Base-by-base conservation (phyloP, 169 alveolate species). In the Cryptosporidium meleagridis region DNA sequence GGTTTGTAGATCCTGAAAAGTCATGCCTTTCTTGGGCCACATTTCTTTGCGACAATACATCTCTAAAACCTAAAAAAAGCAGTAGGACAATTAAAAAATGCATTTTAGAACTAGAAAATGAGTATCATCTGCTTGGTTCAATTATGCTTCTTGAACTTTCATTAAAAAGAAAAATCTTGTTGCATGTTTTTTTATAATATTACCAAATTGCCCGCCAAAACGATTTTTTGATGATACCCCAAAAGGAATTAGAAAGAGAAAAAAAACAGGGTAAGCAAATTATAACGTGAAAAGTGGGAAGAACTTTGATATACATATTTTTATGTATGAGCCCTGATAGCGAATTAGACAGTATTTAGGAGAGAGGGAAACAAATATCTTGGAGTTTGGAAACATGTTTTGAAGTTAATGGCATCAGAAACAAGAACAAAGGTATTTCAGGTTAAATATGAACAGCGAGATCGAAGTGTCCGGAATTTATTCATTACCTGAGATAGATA, bases 21-120 rank as follows among this genome's bases (percentile, higher is more conserved):
- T 80, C 89, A 41, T 80, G 89, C 29, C 89, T 80, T 23, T 65
- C 51, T 31, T 51, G 55, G 3, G 89, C 89, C 39, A 65, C 53
- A 53, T 39, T 53, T 44, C 10, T 18, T 31, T 73, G 86, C 53
- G 67, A 23, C 1, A 35, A 9, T n/a, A 62, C 41, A 16, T 37
- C 23, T 26, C 39, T 69, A 41, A 18, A 41, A 29, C 16, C 8
- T 16, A 5, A 21, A 23, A 18, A 0, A 37, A 69, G 21, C 31
- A 37, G 18, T 35, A 44, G 2, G 0, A 69, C 21, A 14, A 21
- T 69, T 7, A 44, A 69, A 21, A 69, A 16, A 26, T 23, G 16
- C 67, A 55, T 55, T 37, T 55, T 16, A n/a, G 37, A 26, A 55
- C 35, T 48, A 55, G 67, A 55, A n/a, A 55, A n/a, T 55, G 39